Conservation (phyloP, 164 flowering plant species). For the Platanus orientalis region DNA sequence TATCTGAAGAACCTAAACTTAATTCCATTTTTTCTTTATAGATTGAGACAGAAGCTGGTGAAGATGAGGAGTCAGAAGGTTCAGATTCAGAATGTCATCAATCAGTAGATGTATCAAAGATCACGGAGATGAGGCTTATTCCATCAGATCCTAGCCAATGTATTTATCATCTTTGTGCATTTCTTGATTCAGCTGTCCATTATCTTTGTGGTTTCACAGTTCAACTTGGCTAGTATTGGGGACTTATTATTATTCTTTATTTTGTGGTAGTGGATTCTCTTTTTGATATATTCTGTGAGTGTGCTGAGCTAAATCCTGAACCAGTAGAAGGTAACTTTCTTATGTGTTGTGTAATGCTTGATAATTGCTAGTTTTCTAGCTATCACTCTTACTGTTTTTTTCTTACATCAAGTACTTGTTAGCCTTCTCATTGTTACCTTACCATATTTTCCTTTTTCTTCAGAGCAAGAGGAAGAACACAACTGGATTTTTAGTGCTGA, state of each 20-base stretch:
- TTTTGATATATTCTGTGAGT: slow-evolving; percentile 74
- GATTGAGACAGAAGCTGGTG: slow-evolving; percentile 76
- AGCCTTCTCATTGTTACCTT: neutral
- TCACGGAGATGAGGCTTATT: slow-evolving; percentile 90
- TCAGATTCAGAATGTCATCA: slow-evolving; percentile 58
- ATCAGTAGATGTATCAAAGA: slow-evolving; percentile 49
- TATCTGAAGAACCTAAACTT: neutral
- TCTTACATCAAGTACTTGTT: neutral
- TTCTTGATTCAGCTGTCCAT: neutral
- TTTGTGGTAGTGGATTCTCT: slow-evolving; percentile 64
- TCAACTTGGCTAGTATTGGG: neutral
- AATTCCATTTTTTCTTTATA: slow-evolving; percentile 19
- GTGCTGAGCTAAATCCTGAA: slow-evolving; percentile 94
- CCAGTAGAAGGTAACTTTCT: slow-evolving; percentile 50
- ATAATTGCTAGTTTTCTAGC: neutral
- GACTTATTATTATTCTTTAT: slow-evolving; percentile 5
- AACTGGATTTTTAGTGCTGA: slow-evolving; percentile 86
- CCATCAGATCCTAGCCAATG: slow-evolving; percentile 80
- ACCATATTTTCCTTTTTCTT: slow-evolving; percentile 8
- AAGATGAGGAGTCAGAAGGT: slow-evolving; percentile 50
- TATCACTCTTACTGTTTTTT: neutral
- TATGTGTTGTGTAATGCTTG: neutral
- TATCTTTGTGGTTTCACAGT: neutral
- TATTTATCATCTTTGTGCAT: slow-evolving; percentile 16
- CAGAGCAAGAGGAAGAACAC: slow-evolving; percentile 58